Conservation (phyloP, 441 rosid species). For the Corymbia calophylla region DNA sequence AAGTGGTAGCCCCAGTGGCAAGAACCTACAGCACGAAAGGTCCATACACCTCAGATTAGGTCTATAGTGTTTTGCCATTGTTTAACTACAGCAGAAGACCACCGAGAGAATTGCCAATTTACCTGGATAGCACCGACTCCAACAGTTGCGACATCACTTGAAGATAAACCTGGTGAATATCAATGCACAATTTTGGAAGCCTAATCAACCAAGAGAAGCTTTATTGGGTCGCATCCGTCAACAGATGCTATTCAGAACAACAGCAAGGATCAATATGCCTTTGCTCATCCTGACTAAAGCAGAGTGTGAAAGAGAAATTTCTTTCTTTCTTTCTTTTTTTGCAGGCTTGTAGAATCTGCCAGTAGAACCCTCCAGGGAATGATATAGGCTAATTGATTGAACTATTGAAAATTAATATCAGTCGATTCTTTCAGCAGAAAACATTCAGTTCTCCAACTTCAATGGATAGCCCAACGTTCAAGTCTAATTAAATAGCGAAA, state of each 20-base stretch:
- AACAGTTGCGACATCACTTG: slow-evolving; percentile 72
- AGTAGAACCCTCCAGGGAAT: neutral
- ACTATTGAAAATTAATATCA: neutral
- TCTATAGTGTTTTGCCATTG: neutral
- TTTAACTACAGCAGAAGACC: neutral
- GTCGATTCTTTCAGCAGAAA: neutral
- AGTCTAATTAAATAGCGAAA: neutral
- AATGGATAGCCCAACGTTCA: neutral
- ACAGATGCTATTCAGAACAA: neutral
- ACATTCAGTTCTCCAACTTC: neutral
- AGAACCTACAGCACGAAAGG: slow-evolving; percentile 40
- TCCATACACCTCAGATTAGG: neutral
- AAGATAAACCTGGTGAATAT: slow-evolving; percentile 56
- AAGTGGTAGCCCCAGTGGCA: slow-evolving; percentile 75
- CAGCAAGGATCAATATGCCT: neutral
- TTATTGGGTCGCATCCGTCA: neutral
- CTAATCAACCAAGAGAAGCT: neutral
- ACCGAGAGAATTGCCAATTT: neutral
- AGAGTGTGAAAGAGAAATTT: neutral
- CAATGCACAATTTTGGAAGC: neutral
- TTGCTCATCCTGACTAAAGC: neutral
- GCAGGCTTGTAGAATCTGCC: neutral
- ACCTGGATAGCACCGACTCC: slow-evolving; percentile 94
- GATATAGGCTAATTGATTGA: neutral
- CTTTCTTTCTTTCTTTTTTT: neutral